phyloP scores from a whole-genome alignment of 1,284 basidiomycete genomes.

The Peniophora sp. region DNA sequence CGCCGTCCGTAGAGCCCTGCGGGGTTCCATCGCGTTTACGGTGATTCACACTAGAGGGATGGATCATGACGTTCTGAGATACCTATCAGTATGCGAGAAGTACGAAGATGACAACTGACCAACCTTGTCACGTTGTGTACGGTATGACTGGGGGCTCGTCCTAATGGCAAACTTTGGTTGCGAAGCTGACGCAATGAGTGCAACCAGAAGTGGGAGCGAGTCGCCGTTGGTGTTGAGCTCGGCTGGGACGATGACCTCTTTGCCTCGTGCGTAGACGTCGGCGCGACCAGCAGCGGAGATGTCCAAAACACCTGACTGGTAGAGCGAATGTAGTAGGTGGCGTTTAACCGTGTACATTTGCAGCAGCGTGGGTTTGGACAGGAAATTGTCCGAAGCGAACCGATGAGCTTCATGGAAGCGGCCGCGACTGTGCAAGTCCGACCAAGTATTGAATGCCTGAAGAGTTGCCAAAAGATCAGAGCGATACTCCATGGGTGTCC shows the following conservation, averaged over 20 bases:
- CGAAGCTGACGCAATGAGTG: slow-evolving; percentile 78
- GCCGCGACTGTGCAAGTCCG: slow-evolving; percentile 57
- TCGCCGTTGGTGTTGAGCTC: slow-evolving; percentile 72
- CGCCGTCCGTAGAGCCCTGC: slow-evolving; percentile 26
- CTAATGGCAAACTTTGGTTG: slow-evolving; percentile 94
- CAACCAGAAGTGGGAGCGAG: slow-evolving; percentile 76
- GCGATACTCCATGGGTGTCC: slow-evolving; percentile 74
- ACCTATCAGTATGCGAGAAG: slow-evolving; percentile 9
- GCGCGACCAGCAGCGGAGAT: slow-evolving; percentile 59
- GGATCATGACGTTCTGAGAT: slow-evolving; percentile 62
- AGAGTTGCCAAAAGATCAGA: slow-evolving; percentile 84
- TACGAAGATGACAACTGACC: slow-evolving; percentile 14
- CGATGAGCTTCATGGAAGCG: slow-evolving; percentile 60
- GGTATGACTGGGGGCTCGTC: slow-evolving; percentile 63
- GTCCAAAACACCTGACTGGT: slow-evolving; percentile 76
- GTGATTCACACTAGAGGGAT: slow-evolving; percentile 84
- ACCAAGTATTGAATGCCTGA: slow-evolving; percentile 82
- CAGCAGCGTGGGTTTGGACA: slow-evolving; percentile 78
- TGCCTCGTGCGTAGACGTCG: slow-evolving; percentile 16
- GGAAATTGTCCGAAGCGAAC: slow-evolving; percentile 85
- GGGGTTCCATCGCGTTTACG: slow-evolving; percentile 46
- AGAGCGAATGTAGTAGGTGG: slow-evolving; percentile 74
- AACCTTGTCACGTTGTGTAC: slow-evolving; percentile 86
- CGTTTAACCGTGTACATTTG: slow-evolving; percentile 82
- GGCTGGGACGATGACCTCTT: slow-evolving; percentile 44